Conservation (phyloP, 768 basidiomycete genomes). For the Boletus rubescentipes region DNA sequence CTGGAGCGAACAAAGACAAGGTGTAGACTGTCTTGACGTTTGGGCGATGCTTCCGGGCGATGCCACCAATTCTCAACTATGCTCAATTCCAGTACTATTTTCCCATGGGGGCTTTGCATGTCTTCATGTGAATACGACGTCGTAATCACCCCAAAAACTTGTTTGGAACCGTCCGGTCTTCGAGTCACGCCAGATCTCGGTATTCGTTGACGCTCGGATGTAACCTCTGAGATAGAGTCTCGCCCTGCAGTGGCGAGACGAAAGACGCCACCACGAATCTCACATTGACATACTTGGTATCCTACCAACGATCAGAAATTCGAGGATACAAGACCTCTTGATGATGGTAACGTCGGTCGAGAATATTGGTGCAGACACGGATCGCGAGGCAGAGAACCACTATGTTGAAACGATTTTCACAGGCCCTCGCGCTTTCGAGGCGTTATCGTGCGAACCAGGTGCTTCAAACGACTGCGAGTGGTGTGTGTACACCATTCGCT, state of each 20-base stretch:
- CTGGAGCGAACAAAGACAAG: conserved; percentile 3
- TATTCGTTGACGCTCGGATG: neutral
- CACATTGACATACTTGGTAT: neutral
- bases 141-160: neutral
- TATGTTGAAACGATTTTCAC: neutral
- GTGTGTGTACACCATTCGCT: neutral
- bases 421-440: neutral
- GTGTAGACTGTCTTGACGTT: conserved; percentile 4
- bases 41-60: conserved; percentile 15
- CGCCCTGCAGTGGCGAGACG: neutral
- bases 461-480: neutral
- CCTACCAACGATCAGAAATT: neutral
- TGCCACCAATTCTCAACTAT: conserved; percentile 18
- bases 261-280: neutral
- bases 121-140: neutral
- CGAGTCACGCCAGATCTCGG: neutral
- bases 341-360: neutral
- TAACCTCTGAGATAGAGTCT: conserved; percentile 5
- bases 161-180: neutral
- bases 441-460: conserved; percentile 1
- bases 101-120: conserved; percentile 21
- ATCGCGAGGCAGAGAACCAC: conserved; percentile 2
- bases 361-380: neutral
- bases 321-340: neutral
- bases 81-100: conserved; percentile 21